Conservation (phyloP, 371 early-diverging fungal genomes). For the Rhizopus sp. region DNA sequence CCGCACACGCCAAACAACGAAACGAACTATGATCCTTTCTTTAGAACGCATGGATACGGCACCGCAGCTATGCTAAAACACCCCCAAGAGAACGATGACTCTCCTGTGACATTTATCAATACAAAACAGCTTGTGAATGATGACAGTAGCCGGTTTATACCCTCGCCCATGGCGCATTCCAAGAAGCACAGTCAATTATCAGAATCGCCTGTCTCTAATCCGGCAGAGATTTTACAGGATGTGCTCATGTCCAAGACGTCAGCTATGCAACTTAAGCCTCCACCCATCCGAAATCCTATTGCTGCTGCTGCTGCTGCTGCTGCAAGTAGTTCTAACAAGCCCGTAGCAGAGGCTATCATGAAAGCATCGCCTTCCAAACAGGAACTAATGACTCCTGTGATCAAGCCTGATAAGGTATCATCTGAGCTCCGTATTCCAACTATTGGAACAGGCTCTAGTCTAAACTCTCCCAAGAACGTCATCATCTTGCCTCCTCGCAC, state of each 20-base stretch:
- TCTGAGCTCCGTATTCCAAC: slow-evolving; percentile 21
- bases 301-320: slow-evolving; percentile 3
- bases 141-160: slow-evolving; percentile 13
- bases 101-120: slow-evolving; percentile 22
- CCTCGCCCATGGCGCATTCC: slow-evolving; percentile 30
- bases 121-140: neutral
- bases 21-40: slow-evolving; percentile 46
- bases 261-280: slow-evolving; percentile 43
- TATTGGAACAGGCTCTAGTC: slow-evolving; percentile 16
- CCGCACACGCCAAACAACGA: slow-evolving; percentile 62
- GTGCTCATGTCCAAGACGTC: slow-evolving; percentile 41
- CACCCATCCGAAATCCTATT: slow-evolving; percentile 28
- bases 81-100: neutral
- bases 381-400: too few relatives aligned
- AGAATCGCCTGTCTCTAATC: slow-evolving; percentile 2
- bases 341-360: slow-evolving; percentile 11
- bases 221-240: slow-evolving; percentile 34
- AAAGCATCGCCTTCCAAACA: neutral
- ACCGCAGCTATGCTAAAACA: slow-evolving; percentile 9
- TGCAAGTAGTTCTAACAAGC: neutral
- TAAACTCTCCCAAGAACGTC: slow-evolving; percentile 19
- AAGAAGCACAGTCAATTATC: slow-evolving; percentile 19
- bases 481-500: slow-evolving; percentile 41
- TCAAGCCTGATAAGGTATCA: neutral
- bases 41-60: slow-evolving; percentile 40